Conservation (phyloP, 1,284 basidiomycete species). For the Cryptococcus sp. region DNA sequence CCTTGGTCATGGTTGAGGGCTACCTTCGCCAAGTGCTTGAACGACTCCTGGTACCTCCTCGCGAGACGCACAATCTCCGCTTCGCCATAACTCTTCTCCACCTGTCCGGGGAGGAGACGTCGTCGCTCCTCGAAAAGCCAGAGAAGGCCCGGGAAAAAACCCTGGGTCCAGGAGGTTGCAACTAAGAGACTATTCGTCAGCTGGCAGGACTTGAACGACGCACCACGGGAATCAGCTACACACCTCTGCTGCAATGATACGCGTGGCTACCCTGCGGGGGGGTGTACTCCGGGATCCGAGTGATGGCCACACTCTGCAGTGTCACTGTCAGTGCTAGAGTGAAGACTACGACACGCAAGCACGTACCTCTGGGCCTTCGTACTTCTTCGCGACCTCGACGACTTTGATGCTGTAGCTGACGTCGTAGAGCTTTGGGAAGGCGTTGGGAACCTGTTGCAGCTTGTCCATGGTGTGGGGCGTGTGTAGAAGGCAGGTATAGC, state of each 20-base stretch:
- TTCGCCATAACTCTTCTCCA: slow-evolving; percentile 20
- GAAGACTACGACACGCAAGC: not conserved
- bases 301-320: slow-evolving; percentile 21
- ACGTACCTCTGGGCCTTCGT: slow-evolving; percentile 16
- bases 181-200: slow-evolving; percentile 8
- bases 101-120: slow-evolving; percentile 18
- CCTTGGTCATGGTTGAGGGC: slow-evolving; percentile 43
- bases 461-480: not conserved
- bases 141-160: slow-evolving; percentile 40
- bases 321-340: not conserved
- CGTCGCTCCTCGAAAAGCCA: slow-evolving; percentile 37
- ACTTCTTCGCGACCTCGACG: slow-evolving; percentile 39
- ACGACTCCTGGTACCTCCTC: slow-evolving; percentile 31
- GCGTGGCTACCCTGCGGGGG: slow-evolving; percentile 27
- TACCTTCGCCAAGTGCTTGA: slow-evolving; percentile 23
- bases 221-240: not conserved
- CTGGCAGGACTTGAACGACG: not conserved
- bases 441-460: not conserved
- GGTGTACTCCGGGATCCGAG: slow-evolving; percentile 36
- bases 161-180: slow-evolving; percentile 36
- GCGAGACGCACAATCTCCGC: slow-evolving; percentile 30
- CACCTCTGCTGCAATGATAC: slow-evolving; percentile 36
- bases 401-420: slow-evolving; percentile 24
- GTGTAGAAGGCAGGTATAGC: too few species aligned
- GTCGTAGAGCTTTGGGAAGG: slow-evolving; percentile 9